Evolutionary conservation across 106 monocot genomes (phyloP).

Genomic region (Gastrodia elata): DNA sequence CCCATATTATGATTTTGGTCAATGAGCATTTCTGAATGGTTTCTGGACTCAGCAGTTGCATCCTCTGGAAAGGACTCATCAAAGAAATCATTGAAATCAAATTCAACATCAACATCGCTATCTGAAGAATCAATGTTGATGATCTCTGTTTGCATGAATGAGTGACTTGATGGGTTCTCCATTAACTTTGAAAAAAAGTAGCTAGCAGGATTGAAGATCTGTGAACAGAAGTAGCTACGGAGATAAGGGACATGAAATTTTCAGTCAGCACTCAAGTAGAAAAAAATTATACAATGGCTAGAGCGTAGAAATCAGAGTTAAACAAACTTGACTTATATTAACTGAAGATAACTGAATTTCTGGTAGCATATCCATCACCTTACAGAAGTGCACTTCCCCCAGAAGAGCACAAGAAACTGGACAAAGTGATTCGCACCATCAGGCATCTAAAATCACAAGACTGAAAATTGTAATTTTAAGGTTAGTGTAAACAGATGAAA

Average conservation of each 20-base stretch:
- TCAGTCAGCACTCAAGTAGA: background rate
- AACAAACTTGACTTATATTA: conserved; percentile 1
- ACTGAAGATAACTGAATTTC: background rate
- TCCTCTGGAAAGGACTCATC: background rate
- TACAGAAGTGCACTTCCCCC: background rate
- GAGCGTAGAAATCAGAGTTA: background rate
- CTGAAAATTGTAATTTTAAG: background rate
- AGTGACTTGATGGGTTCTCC: conserved; percentile 3
- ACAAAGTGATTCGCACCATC: background rate
- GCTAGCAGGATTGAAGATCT: background rate
- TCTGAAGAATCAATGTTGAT: conserved; percentile 7
- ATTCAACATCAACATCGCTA: conserved; percentile 4
- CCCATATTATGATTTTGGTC: background rate
- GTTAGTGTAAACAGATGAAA: background rate
- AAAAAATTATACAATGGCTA: background rate
- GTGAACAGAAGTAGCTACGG: background rate
- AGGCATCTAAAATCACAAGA: background rate
- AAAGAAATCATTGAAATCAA: background rate
- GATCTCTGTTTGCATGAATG: conserved; percentile 9
- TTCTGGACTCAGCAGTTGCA: background rate
- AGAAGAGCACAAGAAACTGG: background rate
- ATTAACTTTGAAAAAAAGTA: background rate
- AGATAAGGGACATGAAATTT: background rate
- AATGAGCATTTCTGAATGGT: background rate
- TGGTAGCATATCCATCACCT: conserved; percentile 3